Percentiles rank a stretch among this genome's conserved stretches.
Conservation (phyloP, 495 filamentous ascomycete genomes). For the Pyrenula aspistea region DNA sequence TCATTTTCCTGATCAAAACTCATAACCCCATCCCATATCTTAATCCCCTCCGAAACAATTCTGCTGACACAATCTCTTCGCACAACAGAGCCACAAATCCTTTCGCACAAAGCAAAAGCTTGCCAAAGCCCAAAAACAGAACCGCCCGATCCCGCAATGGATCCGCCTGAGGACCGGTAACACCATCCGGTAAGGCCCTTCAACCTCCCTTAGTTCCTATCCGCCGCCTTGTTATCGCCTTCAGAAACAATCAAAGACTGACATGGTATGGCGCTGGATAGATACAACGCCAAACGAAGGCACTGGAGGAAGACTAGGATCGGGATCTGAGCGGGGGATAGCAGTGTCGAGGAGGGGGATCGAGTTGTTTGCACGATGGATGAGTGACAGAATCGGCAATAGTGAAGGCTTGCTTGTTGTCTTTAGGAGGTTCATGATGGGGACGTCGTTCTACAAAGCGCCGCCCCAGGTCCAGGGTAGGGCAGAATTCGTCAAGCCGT, state of each 20-base stretch:
- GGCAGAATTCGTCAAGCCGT: too few relatives aligned
- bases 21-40: too few relatives aligned
- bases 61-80: not conserved
- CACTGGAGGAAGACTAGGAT: slow-evolving; percentile 99
- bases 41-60: not conserved
- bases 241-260: not conserved
- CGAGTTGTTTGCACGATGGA: too few relatives aligned
- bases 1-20: not conserved
- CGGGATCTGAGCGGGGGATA: slow-evolving; percentile 62
- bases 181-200: slow-evolving; percentile 77
- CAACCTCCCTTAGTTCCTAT: slow-evolving; percentile 2
- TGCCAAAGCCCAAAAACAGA: slow-evolving; percentile 98
- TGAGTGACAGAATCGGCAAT: too few relatives aligned
- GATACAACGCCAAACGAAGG: slow-evolving; percentile 99
- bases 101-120: slow-evolving; percentile 99
- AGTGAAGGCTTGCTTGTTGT: too few relatives aligned
- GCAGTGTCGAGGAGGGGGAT: not conserved
- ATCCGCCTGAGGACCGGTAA: slow-evolving; percentile 95
- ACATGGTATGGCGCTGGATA: slow-evolving; percentile 23
- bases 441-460: too few relatives aligned
- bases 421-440: too few relatives aligned
- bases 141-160: slow-evolving; percentile 99
- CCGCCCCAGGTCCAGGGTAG: too few relatives aligned
- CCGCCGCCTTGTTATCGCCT: not conserved
- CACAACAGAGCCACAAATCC: slow-evolving; percentile 84